A percentile compares a stretch with the other conserved stretches of the same genome.
These are phyloP conservation scores for Vaccinium vitisidaea DNA, from an alignment of 148 eudicot species.

Conservation along the genomic window DNA sequence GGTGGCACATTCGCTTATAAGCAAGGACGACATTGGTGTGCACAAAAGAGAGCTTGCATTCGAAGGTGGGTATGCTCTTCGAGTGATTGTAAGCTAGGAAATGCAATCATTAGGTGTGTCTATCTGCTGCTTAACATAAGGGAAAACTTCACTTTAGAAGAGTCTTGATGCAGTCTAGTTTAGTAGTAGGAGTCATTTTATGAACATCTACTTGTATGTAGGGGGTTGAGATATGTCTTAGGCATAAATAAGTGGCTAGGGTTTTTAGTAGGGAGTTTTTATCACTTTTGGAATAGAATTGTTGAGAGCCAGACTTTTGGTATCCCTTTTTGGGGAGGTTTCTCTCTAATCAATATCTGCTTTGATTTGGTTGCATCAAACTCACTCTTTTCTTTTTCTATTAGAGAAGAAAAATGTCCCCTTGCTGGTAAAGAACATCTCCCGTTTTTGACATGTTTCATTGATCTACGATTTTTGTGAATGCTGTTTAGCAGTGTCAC, in stretches of 20 bases:
- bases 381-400: not conserved
- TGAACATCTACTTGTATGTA: not conserved
- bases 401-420: not conserved
- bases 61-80: not conserved
- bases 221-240: not conserved
- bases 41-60: not conserved
- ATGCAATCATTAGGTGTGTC: not conserved
- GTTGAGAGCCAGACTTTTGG: not conserved
- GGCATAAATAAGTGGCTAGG: too few relatives aligned
- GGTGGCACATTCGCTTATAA: not conserved
- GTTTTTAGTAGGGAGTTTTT: too few relatives aligned
- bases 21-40: not conserved
- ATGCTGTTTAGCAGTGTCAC: slow-evolving; percentile 53
- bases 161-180: not conserved
- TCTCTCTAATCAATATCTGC: not conserved
- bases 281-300: not conserved
- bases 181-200: not conserved
- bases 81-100: not conserved
- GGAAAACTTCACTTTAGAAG: not conserved
- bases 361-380: not conserved
- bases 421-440: not conserved
- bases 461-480: not conserved
- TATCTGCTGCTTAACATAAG: not conserved
- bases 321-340: slow-evolving; percentile 1
- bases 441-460: not conserved